A percentile compares a stretch with the other conserved stretches of the same genome.
phyloP scores from a whole-genome alignment of 1,139 yeast genomes.

The Blastobotrys petasosporus region DNA sequence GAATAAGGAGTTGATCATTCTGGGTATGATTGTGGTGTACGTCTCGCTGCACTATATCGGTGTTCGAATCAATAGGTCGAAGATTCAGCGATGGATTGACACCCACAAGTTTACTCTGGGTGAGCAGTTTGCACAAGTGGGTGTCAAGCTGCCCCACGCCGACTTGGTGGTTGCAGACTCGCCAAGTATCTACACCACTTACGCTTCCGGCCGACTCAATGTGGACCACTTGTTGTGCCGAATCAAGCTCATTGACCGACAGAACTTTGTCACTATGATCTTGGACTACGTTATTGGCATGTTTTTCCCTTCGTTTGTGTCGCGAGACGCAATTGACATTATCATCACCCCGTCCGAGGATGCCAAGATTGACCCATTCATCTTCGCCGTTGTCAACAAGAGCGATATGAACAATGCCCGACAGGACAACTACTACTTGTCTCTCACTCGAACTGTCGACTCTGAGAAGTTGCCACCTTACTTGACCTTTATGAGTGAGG shows the following conservation, averaged over 20 bases:
- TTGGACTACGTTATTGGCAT: conserved; percentile 53
- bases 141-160: conserved; percentile 40
- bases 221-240: conserved; percentile 57
- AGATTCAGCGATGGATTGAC: conserved; percentile 49
- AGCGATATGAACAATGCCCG: conserved; percentile 73
- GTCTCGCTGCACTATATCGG: conserved; percentile 47
- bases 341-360: conserved; percentile 54
- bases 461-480: conserved; percentile 62
- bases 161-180: conserved; percentile 56
- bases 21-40: conserved; percentile 42
- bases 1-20: conserved; percentile 60
- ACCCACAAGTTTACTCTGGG: conserved; percentile 46
- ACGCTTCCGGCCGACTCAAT: conserved; percentile 85
- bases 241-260: conserved; percentile 70
- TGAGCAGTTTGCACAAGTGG: conserved; percentile 74
- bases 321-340: conserved; percentile 43
- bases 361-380: conserved; percentile 51
- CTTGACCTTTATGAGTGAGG: conserved; percentile 86
- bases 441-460: conserved; percentile 76
- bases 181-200: conserved; percentile 63
- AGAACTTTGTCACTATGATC: conserved; percentile 62
- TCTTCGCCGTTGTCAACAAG: conserved; percentile 82
- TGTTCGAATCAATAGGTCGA: conserved; percentile 47
- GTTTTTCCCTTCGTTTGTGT: conserved; percentile 46
- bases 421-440: conserved; percentile 69